Evolutionary conservation across 306 rosid genomes (phyloP).

Genomic region (Erythrophleum fordii): DNA sequence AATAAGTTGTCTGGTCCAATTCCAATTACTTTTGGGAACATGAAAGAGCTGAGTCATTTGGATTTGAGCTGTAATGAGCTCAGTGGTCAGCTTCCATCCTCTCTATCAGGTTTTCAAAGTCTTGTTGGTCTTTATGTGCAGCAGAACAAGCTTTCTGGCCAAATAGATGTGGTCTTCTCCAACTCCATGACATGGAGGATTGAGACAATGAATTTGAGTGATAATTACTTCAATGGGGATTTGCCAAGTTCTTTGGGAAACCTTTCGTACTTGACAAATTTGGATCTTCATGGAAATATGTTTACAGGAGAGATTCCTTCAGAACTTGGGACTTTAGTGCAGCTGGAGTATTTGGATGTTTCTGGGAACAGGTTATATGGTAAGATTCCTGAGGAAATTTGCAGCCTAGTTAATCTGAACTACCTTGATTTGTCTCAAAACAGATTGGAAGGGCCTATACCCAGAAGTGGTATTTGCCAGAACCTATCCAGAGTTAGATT

Average conservation of each 20-base stretch:
- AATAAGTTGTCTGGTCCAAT: slow-evolving; percentile 72
- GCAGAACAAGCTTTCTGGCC: slow-evolving; percentile 76
- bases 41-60: slow-evolving; percentile 79
- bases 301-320: slow-evolving; percentile 75
- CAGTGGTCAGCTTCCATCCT: slow-evolving; percentile 73
- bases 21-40: slow-evolving; percentile 64
- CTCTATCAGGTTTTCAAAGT: slow-evolving; percentile 70
- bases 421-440: slow-evolving; percentile 74
- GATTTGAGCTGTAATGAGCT: slow-evolving; percentile 77
- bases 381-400: slow-evolving; percentile 75
- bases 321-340: slow-evolving; percentile 82
- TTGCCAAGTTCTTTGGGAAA: slow-evolving; percentile 78
- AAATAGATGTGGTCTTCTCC: slow-evolving; percentile 60
- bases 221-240: slow-evolving; percentile 64
- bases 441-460: slow-evolving; percentile 81
- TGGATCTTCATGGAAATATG: slow-evolving; percentile 84
- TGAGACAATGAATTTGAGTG: slow-evolving; percentile 78
- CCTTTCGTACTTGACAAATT: slow-evolving; percentile 71
- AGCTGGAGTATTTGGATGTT: slow-evolving; percentile 77
- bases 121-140: slow-evolving; percentile 86
- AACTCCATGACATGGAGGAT: slow-evolving; percentile 84
- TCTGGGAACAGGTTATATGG: slow-evolving; percentile 75
- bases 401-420: slow-evolving; percentile 69
- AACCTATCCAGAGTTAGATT: slow-evolving; percentile 60
- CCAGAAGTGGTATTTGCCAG: slow-evolving; percentile 81